Evolutionary conservation across 2,329 filamentous ascomycete genomes (phyloP).

Genomic region (Fusarium tricinctum): DNA sequence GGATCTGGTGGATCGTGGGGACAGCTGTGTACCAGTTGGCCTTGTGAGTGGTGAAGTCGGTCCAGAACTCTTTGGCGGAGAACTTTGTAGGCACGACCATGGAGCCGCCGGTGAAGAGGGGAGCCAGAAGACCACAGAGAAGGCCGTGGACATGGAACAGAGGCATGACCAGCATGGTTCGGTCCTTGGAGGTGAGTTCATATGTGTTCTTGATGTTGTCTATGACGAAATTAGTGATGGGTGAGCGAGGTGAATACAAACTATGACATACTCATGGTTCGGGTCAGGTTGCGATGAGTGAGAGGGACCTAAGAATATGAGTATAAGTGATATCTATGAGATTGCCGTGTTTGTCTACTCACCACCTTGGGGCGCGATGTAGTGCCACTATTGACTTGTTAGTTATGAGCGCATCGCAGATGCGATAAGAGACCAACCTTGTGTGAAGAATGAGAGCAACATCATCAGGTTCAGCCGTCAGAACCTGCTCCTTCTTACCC

Average conservation of each 20-base stretch:
- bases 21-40: constrained; percentile 95
- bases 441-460: constrained; percentile 87
- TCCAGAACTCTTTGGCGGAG: constrained; percentile 87
- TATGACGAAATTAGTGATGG: constrained; percentile 47
- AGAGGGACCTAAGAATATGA: constrained; percentile 72
- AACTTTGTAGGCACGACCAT: constrained; percentile 84
- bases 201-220: constrained; percentile 86
- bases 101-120: constrained; percentile 80
- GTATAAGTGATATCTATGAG: constrained; percentile 2
- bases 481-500: constrained; percentile 58
- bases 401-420: constrained; percentile 31
- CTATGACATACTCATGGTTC: constrained; percentile 75
- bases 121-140: constrained; percentile 83
- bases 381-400: constrained; percentile 70
- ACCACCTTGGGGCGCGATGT: constrained; percentile 89
- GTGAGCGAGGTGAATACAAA: constrained; percentile 42
- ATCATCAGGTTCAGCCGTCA: constrained; percentile 77
- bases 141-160: constrained; percentile 94
- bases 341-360: constrained; percentile 48
- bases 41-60: constrained; percentile 77
- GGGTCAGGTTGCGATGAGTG: constrained; percentile 83
- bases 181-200: constrained; percentile 76
- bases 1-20: constrained; percentile 92
- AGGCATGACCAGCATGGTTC: constrained; percentile 90
- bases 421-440: constrained; percentile 56